Conservation (phyloP, 2,329 filamentous ascomycete species). For the Coniella lustricola region DNA sequence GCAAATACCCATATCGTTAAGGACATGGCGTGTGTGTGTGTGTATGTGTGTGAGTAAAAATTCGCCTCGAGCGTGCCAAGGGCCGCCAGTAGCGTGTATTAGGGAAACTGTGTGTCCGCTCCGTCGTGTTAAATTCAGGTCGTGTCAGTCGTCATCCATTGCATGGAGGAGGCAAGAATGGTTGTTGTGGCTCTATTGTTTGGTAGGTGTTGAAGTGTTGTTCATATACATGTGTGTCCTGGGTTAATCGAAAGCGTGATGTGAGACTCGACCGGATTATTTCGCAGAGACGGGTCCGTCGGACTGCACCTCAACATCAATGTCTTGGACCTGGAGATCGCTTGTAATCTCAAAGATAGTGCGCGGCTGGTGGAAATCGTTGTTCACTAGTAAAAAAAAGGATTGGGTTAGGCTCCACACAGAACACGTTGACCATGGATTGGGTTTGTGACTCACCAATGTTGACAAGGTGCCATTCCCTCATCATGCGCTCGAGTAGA, state of each 20-base stretch:
- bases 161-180: slow-evolving; percentile 10
- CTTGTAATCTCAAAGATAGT: slow-evolving; percentile 84
- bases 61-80: slow-evolving; percentile 10
- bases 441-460: slow-evolving; percentile 58
- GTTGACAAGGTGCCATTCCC: slow-evolving; percentile 89
- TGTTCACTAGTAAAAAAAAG: slow-evolving; percentile 66
- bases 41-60: background rate
- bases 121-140: slow-evolving; percentile 20
- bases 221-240: background rate
- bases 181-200: background rate
- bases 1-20: slow-evolving; percentile 28
- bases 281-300: slow-evolving; percentile 13
- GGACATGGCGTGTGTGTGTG: slow-evolving; percentile 13
- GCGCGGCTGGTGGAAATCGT: slow-evolving; percentile 83
- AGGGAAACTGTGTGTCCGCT: slow-evolving; percentile 15
- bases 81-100: background rate
- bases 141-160: slow-evolving; percentile 17
- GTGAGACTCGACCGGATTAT: background rate
- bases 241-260: too few species aligned
- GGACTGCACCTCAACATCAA: slow-evolving; percentile 40
- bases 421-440: background rate
- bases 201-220: slow-evolving; percentile 14
- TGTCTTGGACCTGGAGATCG: slow-evolving; percentile 60
- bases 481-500: slow-evolving; percentile 76
- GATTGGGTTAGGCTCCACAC: background rate